Evolutionary conservation across 2,329 filamentous ascomycete species (phyloP), one percentile per base, ranked within the genome.

Genomic region (Colletotrichum graminicola): DNA sequence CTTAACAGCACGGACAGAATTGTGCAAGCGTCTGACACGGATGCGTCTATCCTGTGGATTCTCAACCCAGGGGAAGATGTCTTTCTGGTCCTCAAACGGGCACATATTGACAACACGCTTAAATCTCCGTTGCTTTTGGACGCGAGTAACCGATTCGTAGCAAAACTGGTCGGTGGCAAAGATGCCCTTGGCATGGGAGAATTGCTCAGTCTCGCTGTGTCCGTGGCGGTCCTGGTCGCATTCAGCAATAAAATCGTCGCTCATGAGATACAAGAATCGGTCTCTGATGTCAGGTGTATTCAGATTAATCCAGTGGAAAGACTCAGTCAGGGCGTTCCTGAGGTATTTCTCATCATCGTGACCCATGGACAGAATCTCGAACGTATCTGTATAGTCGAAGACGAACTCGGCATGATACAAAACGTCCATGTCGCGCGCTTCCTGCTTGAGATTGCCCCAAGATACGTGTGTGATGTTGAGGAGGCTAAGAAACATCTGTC

Each of bases 291-390:
- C 41, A 3, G 36, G 45, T 2, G 47, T 34, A 16, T 62, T 21
- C 8, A 45, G 12, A 4, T 26, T 67, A 47, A 72, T 39, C 65
- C 65, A 72, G 47, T 68, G 57, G 54, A 72, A 69, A 1, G 65
- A 66, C 55, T 72, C 70, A 2, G 57, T 62, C 39, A 72, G 41
- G 1, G 70, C 67, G 11, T 71, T 32, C 32, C 70, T 49, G 26
- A 72, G 45, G 16, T 45, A 32, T 10, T 62, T 52, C 41, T 72
- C 70, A n/a, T 72, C 66, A 12, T 71, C 66, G 29, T 65, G 45
- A 1, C 67, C 67, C 4, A 14, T 61, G 16, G 32, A 62, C 3
- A 72, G 56, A 10, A 66, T 12, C 6, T 57, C 21, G 21, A 71
- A 72, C 3, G 70, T 36, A 2, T 66, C n/a, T 1, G 57, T 23